Conservation (phyloP, 257 asterid species). For the Forsythia suspensa region DNA sequence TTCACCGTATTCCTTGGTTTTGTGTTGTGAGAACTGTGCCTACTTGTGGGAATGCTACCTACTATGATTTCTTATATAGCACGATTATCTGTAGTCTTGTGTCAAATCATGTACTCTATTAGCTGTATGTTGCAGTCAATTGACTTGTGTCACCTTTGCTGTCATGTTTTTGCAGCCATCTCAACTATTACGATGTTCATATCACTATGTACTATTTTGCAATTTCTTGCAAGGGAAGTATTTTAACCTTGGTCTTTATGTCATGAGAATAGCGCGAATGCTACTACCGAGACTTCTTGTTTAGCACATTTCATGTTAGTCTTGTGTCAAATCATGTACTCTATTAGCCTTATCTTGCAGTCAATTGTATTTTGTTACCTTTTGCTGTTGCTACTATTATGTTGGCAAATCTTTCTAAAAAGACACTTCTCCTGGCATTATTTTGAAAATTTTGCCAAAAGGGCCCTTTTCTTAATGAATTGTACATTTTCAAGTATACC, state of each 20-base stretch:
- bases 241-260: background rate
- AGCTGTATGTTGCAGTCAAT: background rate
- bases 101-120: background rate
- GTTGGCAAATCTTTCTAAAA: background rate
- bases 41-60: background rate
- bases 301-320: background rate
- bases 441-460: background rate
- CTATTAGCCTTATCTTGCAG: background rate
- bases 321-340: background rate
- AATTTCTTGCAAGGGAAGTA: background rate
- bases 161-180: background rate
- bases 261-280: background rate
- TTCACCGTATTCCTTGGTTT: background rate
- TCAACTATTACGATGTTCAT: background rate
- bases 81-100: background rate
- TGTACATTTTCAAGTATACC: background rate
- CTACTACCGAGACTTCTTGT: background rate
- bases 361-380: background rate
- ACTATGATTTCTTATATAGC: background rate
- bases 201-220: background rate
- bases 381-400: background rate
- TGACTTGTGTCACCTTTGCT: background rate
- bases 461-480: background rate
- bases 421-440: background rate
- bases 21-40: background rate